Conservation (phyloP, 2,329 filamentous ascomycete genomes). For the Hawksworthiomyces lignivorus region DNA sequence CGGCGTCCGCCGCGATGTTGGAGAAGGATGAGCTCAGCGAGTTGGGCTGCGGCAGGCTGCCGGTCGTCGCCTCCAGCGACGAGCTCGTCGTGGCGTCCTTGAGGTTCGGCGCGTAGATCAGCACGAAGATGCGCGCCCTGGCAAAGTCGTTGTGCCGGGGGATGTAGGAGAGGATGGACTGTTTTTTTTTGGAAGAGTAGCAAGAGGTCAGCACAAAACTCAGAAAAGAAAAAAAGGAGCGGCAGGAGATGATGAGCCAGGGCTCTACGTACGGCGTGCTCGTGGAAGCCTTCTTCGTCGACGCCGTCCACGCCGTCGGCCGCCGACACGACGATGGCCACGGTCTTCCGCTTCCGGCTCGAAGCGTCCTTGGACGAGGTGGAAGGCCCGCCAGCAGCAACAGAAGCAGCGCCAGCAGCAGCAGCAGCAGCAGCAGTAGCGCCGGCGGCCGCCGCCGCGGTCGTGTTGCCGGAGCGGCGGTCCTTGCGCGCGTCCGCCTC, state of each 20-base stretch:
- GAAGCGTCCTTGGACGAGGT: not conserved
- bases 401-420: not conserved
- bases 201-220: conserved; percentile 1
- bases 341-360: conserved; percentile 56
- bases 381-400: not conserved
- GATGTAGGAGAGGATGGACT: conserved; percentile 86
- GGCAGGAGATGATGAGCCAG: too few species aligned
- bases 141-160: conserved; percentile 68
- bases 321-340: conserved; percentile 84
- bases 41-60: conserved; percentile 47
- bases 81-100: conserved; percentile 63
- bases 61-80: conserved; percentile 38
- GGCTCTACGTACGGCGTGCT: conserved; percentile 65
- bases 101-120: conserved; percentile 80
- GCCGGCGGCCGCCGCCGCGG: not conserved
- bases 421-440: not conserved
- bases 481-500: conserved; percentile 64
- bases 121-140: conserved; percentile 70
- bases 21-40: conserved; percentile 77
- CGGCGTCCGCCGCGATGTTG: conserved; percentile 71
- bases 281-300: conserved; percentile 55
- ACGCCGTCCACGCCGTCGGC: conserved; percentile 54
- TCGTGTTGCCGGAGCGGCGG: too few species aligned
- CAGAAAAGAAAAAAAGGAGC: too few species aligned
- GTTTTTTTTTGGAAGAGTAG: not conserved